Evolutionary conservation across 306 rosid species (phyloP).

Genomic region (Nissolia schottii): DNA sequence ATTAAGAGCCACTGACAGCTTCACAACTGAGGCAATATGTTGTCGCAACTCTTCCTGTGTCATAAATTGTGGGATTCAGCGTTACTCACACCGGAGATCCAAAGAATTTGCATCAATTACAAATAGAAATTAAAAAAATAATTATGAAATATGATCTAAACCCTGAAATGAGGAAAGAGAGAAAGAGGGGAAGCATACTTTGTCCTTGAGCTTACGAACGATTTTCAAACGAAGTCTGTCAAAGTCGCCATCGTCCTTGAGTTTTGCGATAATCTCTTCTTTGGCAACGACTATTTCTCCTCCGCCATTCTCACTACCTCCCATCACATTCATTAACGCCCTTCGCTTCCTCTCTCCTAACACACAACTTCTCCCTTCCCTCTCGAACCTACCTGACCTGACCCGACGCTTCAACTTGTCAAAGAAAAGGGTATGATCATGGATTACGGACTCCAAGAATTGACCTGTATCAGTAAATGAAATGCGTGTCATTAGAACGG

Average conservation of each 20-base stretch:
- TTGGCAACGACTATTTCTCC: slow-evolving; percentile 33
- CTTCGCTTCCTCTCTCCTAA: neutral
- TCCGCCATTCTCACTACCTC: slow-evolving; percentile 8
- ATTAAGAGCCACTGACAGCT: slow-evolving; percentile 60
- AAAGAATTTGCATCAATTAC: too few relatives aligned
- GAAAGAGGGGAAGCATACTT: slow-evolving; percentile 34
- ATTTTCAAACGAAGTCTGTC: slow-evolving; percentile 77
- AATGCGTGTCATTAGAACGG: too few relatives aligned
- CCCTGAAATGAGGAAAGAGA: neutral
- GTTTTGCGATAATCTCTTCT: slow-evolving; percentile 68
- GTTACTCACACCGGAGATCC: neutral
- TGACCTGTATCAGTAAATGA: too few relatives aligned
- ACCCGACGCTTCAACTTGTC: too few relatives aligned
- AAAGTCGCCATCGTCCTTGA: slow-evolving; percentile 90
- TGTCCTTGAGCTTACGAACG: slow-evolving; percentile 74
- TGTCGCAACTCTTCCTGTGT: slow-evolving; percentile 73
- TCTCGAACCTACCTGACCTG: too few relatives aligned
- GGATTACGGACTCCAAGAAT: too few relatives aligned
- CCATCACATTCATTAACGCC: too few relatives aligned
- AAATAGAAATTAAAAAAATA: too few relatives aligned
- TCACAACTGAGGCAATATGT: slow-evolving; percentile 51
- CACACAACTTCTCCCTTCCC: too few relatives aligned
- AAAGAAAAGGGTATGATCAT: too few relatives aligned
- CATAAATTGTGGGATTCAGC: slow-evolving; percentile 21
- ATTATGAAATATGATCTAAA: neutral